phyloP scores from a whole-genome alignment of 176 grass and related monocot species.

The Aegilops sharonensis region DNA sequence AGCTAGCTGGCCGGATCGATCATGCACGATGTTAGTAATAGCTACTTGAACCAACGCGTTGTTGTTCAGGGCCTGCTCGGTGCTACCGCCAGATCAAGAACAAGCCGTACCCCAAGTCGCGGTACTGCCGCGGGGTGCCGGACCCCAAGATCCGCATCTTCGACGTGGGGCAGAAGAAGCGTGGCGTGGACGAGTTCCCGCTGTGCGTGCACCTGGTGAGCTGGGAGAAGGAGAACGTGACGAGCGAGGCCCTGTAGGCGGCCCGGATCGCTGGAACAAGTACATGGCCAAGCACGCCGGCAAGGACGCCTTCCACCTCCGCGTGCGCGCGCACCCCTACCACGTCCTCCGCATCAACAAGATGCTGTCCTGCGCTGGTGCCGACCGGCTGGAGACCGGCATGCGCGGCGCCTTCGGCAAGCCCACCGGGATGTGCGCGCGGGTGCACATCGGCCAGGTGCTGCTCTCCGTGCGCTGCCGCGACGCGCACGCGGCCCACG shows the following conservation, averaged over 20 bases:
- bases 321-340: conserved; percentile 43
- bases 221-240: conserved; percentile 64
- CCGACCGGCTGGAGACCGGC: conserved; percentile 51
- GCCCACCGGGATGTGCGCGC: conserved; percentile 40
- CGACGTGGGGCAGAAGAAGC: conserved; percentile 52
- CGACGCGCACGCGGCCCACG: conserved; percentile 28
- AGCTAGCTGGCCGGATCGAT: neutral
- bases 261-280: conserved; percentile 62
- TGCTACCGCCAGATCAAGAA: conserved; percentile 67
- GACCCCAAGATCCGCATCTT: conserved; percentile 58
- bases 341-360: conserved; percentile 64
- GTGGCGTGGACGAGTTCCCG: conserved; percentile 45
- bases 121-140: conserved; percentile 44
- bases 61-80: conserved; percentile 35
- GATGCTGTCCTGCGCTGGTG: conserved; percentile 65
- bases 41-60: neutral
- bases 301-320: conserved; percentile 52
- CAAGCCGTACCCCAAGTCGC: conserved; percentile 50
- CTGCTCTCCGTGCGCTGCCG: conserved; percentile 51
- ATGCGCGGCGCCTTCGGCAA: conserved; percentile 56
- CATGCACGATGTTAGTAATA: neutral
- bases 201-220: conserved; percentile 50
- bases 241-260: conserved; percentile 48
- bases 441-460: conserved; percentile 48
- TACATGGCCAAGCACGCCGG: conserved; percentile 58